phyloP scores from a whole-genome alignment of 192 early-diverging fungal genomes.

The Podila epigama region DNA sequence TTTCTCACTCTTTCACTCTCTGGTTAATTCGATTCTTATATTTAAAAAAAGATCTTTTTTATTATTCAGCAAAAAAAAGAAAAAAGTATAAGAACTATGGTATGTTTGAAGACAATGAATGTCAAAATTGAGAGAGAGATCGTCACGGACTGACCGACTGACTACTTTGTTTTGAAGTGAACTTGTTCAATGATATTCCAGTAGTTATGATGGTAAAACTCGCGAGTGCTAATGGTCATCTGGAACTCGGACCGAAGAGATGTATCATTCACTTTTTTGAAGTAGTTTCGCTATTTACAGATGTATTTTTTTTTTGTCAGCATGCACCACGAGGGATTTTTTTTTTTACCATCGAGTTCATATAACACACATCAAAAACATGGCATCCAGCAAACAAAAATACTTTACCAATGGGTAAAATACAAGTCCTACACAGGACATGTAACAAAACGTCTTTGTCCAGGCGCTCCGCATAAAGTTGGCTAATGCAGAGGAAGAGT shows the following conservation, averaged over 20 bases:
- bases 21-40: no score
- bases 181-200: slow-evolving; percentile 45
- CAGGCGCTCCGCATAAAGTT: slow-evolving; percentile 26
- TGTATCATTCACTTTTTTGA: slow-evolving; percentile 33
- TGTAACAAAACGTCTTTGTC: slow-evolving; percentile 32
- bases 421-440: slow-evolving; percentile 35
- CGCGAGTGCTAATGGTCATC: slow-evolving; percentile 35
- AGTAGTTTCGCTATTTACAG: slow-evolving; percentile 25
- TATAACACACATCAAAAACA: no score
- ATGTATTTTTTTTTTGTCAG: no score
- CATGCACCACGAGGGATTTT: no score
- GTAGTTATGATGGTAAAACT: slow-evolving; percentile 30
- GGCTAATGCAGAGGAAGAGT: slow-evolving; percentile 31
- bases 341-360: no score
- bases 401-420: slow-evolving; percentile 41
- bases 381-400: no score
- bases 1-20: not conserved
- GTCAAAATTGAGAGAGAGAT: no score
- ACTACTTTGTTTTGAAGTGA: slow-evolving; percentile 25
- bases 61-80: no score
- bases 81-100: no score
- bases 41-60: slow-evolving; percentile 1
- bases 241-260: slow-evolving; percentile 41
- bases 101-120: no score
- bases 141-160: no score